phyloP scores from a whole-genome alignment of 768 basidiomycete genomes.

The Paxillus rubicundulus region DNA sequence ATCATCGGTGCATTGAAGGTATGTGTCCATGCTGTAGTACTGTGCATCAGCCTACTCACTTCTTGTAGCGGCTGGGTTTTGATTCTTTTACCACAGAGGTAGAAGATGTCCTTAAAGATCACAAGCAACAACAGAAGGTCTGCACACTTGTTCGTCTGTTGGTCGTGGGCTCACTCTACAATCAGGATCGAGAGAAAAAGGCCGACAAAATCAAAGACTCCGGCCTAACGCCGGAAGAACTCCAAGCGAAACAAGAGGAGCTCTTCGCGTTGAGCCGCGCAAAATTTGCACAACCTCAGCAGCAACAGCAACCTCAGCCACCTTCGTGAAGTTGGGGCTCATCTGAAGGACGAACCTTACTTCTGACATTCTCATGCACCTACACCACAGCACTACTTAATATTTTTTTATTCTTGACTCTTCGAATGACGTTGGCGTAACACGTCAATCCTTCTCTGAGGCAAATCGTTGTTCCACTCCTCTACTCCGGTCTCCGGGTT shows the following conservation, averaged over 20 bases:
- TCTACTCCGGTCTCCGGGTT: constrained; percentile 27
- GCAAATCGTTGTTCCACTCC: constrained; percentile 72
- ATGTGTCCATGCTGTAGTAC: constrained; percentile 14
- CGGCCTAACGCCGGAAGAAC: constrained; percentile 88
- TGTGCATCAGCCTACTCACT: constrained; percentile 3
- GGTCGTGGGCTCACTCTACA: constrained; percentile 4
- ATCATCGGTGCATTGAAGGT: constrained; percentile 91
- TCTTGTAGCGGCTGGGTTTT: constrained; percentile 79
- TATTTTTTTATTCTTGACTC: constrained; percentile 30
- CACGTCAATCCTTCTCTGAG: constrained; percentile 52
- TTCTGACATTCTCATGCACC: constrained; percentile 7
- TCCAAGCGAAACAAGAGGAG: constrained; percentile 82
- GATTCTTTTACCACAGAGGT: constrained; percentile 89
- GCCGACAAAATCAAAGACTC: constrained; percentile 85
- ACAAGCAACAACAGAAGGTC: constrained; percentile 95
- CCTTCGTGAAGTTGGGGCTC: background rate
- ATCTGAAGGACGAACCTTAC: background rate
- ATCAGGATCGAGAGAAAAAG: constrained; percentile 87
- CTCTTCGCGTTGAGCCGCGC: constrained; percentile 91
- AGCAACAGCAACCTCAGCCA: constrained; percentile 42
- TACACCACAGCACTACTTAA: constrained; percentile 30
- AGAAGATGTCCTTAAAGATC: constrained; percentile 90
- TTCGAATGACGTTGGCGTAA: constrained; percentile 44
- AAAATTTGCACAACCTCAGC: constrained; percentile 65
- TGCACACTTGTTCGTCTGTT: constrained; percentile 16